These are phyloP conservation scores for Pseudonectria foliicola DNA, from an alignment of 2,329 filamentous ascomycete genomes.

Conservation along the genomic window DNA sequence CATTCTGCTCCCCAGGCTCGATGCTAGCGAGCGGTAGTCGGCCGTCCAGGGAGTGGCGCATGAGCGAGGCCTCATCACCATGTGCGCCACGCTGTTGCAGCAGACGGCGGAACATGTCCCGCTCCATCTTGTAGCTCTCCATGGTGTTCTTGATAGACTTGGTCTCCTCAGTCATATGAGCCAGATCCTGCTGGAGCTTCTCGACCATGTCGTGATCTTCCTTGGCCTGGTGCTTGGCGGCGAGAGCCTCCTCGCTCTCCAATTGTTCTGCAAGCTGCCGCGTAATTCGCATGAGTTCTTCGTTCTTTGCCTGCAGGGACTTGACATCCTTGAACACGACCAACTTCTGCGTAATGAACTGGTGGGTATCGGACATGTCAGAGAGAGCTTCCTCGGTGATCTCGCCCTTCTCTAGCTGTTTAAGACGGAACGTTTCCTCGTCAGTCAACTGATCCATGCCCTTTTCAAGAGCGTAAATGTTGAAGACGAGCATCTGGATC, in stretches of 20 bases:
- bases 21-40: conserved; percentile 52
- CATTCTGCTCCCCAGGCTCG: conserved; percentile 49
- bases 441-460: conserved; percentile 64
- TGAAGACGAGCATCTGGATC: conserved; percentile 83
- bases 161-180: conserved; percentile 75
- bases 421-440: conserved; percentile 67
- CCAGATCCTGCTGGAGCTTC: conserved; percentile 62
- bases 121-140: conserved; percentile 89
- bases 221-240: conserved; percentile 54
- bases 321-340: conserved; percentile 80
- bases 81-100: conserved; percentile 63
- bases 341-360: conserved; percentile 83
- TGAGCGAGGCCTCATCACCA: conserved; percentile 58
- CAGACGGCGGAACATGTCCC: conserved; percentile 96
- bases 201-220: conserved; percentile 67
- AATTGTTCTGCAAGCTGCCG: conserved; percentile 81
- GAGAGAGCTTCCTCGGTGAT: conserved; percentile 62
- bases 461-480: conserved; percentile 74
- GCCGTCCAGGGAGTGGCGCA: conserved; percentile 64
- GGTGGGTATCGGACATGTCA: conserved; percentile 76
- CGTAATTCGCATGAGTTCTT: conserved; percentile 73
- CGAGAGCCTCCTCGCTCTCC: conserved; percentile 80
- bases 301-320: conserved; percentile 82
- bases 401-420: conserved; percentile 71
- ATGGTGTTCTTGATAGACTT: conserved; percentile 74